Evolutionary conservation across 306 rosid species (phyloP).

Genomic region (Sesbania bispinosa): DNA sequence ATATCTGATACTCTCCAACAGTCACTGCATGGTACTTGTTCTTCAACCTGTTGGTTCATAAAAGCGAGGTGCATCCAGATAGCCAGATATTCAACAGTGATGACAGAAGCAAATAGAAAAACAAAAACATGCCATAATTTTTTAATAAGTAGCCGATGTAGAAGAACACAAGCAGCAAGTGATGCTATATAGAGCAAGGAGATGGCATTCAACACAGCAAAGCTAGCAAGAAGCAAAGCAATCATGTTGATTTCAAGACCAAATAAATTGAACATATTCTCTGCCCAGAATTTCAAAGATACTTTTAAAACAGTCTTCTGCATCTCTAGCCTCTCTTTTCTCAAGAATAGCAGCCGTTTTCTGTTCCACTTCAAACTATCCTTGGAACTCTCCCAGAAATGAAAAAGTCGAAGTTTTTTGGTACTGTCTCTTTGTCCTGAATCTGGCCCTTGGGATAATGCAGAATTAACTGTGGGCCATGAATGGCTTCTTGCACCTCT

Average conservation of each 20-base stretch:
- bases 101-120: conserved; percentile 73
- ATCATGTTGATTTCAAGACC: conserved; percentile 99
- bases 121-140: conserved; percentile 77
- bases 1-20: conserved; percentile 68
- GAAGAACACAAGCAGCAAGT: conserved; percentile 74
- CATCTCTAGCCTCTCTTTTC: conserved; percentile 84
- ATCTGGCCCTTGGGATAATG: conserved; percentile 38
- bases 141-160: conserved; percentile 55
- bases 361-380: conserved; percentile 85
- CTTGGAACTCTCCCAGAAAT: conserved; percentile 76
- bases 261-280: conserved; percentile 77
- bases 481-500: conserved; percentile 47
- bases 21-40: conserved; percentile 55
- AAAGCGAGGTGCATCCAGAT: conserved; percentile 59
- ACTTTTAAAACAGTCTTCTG: conserved; percentile 72
- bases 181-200: conserved; percentile 71
- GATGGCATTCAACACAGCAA: conserved; percentile 73
- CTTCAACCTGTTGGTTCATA: conserved; percentile 33
- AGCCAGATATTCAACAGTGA: conserved; percentile 73
- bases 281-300: conserved; percentile 75
- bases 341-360: conserved; percentile 62
- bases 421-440: conserved; percentile 46
- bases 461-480: conserved; percentile 42
- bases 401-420: conserved; percentile 43
- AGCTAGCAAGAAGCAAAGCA: conserved; percentile 90